Base-by-base conservation (phyloP, 257 asterid genomes). In the Ophiorrhiza pumila region DNA sequence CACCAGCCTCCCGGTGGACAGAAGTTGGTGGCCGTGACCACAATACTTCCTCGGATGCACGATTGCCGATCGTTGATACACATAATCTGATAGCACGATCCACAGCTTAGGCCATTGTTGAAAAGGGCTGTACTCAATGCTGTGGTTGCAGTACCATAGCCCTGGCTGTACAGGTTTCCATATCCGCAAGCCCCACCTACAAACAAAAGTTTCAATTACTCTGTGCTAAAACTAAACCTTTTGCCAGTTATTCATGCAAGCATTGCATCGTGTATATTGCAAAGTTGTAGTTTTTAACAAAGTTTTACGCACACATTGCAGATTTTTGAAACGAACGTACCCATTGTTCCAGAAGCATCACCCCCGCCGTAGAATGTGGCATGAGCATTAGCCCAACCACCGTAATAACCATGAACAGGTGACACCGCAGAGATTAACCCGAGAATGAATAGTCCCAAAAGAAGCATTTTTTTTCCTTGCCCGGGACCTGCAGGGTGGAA, bases 1-100 rank as follows among this genome's bases (percentile, higher is more conserved):
- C 98, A 93, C 95, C 98, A 90, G 0, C 98, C 97, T 0, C 97
- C 97, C 0, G 98, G 98, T 0, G 98, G 97, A 85, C 98, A 92
- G 87, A 90, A 92, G 61, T 92, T 92, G 39, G 98, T 92, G 72
- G 98, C 98, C 5, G 98, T 90, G 32, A 93, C 97, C 6, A 72
- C 76, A 7, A 93, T 93, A 14, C 89, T 77, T 2, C 98, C 96
- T 0, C 89, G 86, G 3, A 87, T 64, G 62, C 98, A 90, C 77
- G 80, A 88, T 64, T 73, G 78, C 1, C 81, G 93, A 50, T 85
- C 95, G 53, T 86, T 85, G 7, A 75, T 86, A 42, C 98, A 93
- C 32, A 83, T 70, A n/a, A 93, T 15, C 56, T 90, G 95, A 79
- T 79, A 93, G 69, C 97, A 90, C 0, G 91, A 72, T 58, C 98